A percentile compares a stretch with the other conserved stretches of the same genome.
Conservation (phyloP, 148 eudicot species). For the Cornus controversa region DNA sequence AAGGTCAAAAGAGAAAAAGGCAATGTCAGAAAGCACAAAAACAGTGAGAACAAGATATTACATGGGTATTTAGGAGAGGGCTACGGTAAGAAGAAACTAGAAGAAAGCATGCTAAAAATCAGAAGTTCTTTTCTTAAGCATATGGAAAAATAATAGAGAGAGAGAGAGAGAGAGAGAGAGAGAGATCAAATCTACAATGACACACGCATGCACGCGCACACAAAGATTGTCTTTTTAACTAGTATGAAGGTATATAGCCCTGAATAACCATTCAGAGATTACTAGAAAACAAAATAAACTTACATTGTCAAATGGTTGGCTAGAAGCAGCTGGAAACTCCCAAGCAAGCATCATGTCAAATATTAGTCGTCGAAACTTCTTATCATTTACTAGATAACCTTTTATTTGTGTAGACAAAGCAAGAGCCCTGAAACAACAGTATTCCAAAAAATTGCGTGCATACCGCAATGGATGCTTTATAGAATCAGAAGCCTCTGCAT, state of each 20-base stretch:
- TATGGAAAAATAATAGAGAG: no score
- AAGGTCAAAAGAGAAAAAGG: constrained; percentile 10
- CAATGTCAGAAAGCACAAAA: constrained; percentile 4
- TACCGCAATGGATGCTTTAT: constrained; percentile 55
- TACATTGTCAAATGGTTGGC: constrained; percentile 65
- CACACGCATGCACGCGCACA: no score
- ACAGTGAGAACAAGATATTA: neutral
- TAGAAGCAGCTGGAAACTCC: constrained; percentile 80
- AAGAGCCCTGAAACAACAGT: constrained; percentile 88
- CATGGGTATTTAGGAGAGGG: neutral
- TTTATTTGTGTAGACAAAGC: constrained; percentile 61
- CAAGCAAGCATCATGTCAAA: constrained; percentile 99
- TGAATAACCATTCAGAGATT: neutral
- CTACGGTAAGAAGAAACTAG: neutral
- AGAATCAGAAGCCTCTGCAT: constrained; percentile 65
- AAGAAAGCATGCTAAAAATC: no score
- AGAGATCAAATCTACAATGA: neutral
- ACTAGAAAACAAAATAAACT: constrained; percentile 17
- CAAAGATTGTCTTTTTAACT: no score
- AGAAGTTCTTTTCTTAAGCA: neutral
- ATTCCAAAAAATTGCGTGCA: constrained; percentile 85
- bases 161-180: neutral
- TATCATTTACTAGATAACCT: constrained; percentile 80
- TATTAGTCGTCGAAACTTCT: constrained; percentile 71
- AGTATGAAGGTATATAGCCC: neutral